phyloP scores from a whole-genome alignment of 805 yeast genomes.

The Starmerella ratchasimensis region DNA sequence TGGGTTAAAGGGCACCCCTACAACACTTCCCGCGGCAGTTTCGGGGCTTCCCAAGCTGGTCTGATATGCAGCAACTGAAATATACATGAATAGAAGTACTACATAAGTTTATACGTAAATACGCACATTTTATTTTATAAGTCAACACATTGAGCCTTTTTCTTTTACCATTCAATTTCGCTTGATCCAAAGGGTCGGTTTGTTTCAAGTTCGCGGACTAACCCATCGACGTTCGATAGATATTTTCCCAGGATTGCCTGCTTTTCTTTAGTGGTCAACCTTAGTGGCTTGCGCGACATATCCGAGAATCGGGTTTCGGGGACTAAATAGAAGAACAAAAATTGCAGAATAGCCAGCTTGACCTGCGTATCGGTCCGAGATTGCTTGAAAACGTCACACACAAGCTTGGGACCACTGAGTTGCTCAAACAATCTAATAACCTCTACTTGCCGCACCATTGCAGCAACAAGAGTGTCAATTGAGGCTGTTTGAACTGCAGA shows the following conservation, averaged over 20 bases:
- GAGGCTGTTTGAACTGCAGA: slow-evolving; percentile 28
- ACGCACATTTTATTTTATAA: background rate
- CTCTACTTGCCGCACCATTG: slow-evolving; percentile 42
- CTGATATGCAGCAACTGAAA: too few species aligned
- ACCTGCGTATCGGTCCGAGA: slow-evolving; percentile 36
- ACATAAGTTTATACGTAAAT: too few species aligned
- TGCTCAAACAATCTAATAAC: slow-evolving; percentile 47
- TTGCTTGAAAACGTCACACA: slow-evolving; percentile 36
- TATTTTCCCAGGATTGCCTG: slow-evolving; percentile 32
- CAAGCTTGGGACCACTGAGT: slow-evolving; percentile 39
- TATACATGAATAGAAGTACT: too few species aligned
- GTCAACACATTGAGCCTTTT: background rate
- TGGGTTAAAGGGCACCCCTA: too few species aligned
- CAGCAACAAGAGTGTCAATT: slow-evolving; percentile 44
- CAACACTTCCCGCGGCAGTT: too few species aligned
- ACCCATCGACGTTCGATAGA: slow-evolving; percentile 34
- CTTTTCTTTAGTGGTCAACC: slow-evolving; percentile 35
- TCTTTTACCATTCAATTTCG: slow-evolving; percentile 34
- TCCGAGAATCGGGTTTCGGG: slow-evolving; percentile 36
- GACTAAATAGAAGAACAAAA: slow-evolving; percentile 50
- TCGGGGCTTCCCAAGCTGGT: too few species aligned
- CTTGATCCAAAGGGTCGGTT: slow-evolving; percentile 39
- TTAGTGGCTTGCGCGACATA: slow-evolving; percentile 19
- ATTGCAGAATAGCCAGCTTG: slow-evolving; percentile 53
- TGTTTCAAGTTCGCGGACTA: slow-evolving; percentile 34